These are phyloP conservation scores for Diutina scorzettiae DNA, from an alignment of 1,139 yeast species.

Conservation along the genomic window DNA sequence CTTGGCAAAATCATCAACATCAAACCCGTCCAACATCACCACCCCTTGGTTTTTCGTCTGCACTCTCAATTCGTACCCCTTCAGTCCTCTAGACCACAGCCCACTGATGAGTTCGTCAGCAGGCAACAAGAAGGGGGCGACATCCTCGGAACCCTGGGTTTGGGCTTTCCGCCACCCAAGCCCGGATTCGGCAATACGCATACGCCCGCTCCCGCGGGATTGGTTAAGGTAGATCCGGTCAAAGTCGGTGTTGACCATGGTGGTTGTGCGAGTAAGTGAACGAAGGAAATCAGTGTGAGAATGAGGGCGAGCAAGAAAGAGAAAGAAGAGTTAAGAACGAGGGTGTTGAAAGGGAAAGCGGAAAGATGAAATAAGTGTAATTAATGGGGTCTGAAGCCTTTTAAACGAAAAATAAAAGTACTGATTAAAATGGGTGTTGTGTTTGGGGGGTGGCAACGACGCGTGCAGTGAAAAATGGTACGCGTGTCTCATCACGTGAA, in stretches of 20 bases:
- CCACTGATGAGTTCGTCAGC: slow-evolving; percentile 72
- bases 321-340: too few species aligned
- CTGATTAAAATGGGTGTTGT: too few species aligned
- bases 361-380: too few species aligned
- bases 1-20: slow-evolving; percentile 64
- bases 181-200: slow-evolving; percentile 91
- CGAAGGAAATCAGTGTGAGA: too few species aligned
- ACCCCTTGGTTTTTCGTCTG: slow-evolving; percentile 86
- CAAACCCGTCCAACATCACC: slow-evolving; percentile 84
- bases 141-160: slow-evolving; percentile 31
- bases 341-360: too few species aligned
- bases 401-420: too few species aligned
- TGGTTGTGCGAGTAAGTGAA: too few species aligned
- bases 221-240: slow-evolving; percentile 85
- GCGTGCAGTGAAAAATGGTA: too few species aligned
- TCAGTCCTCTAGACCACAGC: slow-evolving; percentile 86
- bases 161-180: slow-evolving; percentile 82
- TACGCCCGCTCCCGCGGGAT: slow-evolving; percentile 72
- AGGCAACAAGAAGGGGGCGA: slow-evolving; percentile 75
- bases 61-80: slow-evolving; percentile 82
- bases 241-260: slow-evolving; percentile 37
- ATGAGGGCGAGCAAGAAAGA: too few species aligned
- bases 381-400: too few species aligned
- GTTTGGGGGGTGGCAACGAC: too few species aligned
- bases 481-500: too few species aligned